phyloP scores from a whole-genome alignment of 495 filamentous ascomycete genomes.

The Aspergillus steynii region DNA sequence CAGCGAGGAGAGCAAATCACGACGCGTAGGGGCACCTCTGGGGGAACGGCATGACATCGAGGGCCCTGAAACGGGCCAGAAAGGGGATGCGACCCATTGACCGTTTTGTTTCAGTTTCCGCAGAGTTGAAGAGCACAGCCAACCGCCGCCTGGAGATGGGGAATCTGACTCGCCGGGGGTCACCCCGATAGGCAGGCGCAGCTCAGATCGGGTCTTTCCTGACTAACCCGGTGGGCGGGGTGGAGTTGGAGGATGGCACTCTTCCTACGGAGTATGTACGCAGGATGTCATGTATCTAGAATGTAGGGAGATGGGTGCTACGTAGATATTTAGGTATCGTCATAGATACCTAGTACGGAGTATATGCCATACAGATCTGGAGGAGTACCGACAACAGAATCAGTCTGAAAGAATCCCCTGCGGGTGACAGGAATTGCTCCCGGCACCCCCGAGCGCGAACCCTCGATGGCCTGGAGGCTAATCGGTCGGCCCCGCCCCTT shows the following conservation, averaged over 20 bases:
- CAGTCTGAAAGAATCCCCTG: too few relatives aligned
- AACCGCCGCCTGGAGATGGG: not conserved
- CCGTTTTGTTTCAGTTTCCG: not conserved
- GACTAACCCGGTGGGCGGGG: not conserved
- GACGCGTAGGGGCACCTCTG: not conserved
- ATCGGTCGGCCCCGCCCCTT: conserved; percentile 11
- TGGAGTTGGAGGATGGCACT: not conserved
- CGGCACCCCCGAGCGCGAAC: not conserved
- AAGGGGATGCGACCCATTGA: not conserved
- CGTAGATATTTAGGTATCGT: too few relatives aligned
- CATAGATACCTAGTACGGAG: too few relatives aligned
- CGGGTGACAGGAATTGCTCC: too few relatives aligned
- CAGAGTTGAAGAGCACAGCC: not conserved
- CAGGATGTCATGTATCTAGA: too few relatives aligned
- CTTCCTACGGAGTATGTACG: too few relatives aligned
- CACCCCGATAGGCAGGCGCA: not conserved
- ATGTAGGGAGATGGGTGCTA: too few relatives aligned
- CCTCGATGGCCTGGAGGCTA: conserved; percentile 9
- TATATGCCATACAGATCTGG: too few relatives aligned
- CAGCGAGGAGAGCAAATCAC: not conserved
- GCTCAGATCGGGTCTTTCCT: not conserved
- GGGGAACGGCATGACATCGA: not conserved
- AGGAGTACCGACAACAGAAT: too few relatives aligned
- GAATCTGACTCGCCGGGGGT: conserved; percentile 3
- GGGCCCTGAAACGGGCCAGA: not conserved